A percentile compares a stretch with the other conserved stretches of the same genome.
Conservation (phyloP, 352 stramenopile species). For the Phytophthora cactorum region DNA sequence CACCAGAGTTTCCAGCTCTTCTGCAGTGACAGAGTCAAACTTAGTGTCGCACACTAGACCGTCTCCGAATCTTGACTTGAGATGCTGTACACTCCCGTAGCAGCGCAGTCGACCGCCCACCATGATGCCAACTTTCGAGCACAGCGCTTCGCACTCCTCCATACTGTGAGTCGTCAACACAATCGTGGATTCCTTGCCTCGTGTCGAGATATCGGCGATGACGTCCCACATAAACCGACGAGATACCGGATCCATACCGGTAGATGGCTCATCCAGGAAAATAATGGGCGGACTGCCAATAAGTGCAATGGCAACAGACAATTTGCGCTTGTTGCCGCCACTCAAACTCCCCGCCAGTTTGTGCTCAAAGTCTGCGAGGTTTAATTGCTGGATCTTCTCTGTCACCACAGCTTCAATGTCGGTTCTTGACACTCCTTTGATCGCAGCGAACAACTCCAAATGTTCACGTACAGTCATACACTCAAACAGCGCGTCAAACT, state of each 20-base stretch:
- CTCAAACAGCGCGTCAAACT: conserved; percentile 88
- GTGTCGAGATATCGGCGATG: conserved; percentile 65
- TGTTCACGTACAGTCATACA: conserved; percentile 88
- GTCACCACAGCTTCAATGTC: conserved; percentile 64
- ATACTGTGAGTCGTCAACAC: background rate
- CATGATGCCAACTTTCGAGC: background rate
- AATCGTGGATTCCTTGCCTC: background rate
- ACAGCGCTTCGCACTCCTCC: background rate
- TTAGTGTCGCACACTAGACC: conserved; percentile 90
- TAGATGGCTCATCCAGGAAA: conserved; percentile 90
- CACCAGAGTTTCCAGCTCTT: conserved; percentile 34
- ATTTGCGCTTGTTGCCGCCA: conserved; percentile 94
- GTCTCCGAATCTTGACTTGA: conserved; percentile 95
- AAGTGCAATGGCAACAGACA: conserved; percentile 93
- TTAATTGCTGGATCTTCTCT: conserved; percentile 83
- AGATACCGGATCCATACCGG: conserved; percentile 93
- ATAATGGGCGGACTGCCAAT: conserved; percentile 92
- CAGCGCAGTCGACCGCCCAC: background rate
- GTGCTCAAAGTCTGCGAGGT: conserved; percentile 79
- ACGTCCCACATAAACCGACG: conserved; percentile 50
- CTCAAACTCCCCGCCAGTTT: conserved; percentile 83
- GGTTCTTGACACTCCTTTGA: conserved; percentile 91
- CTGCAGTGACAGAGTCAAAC: conserved; percentile 27
- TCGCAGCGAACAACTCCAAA: conserved; percentile 87
- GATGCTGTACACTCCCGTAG: conserved; percentile 66